A percentile compares a stretch with the other conserved stretches of the same genome.
phyloP scores from a whole-genome alignment of 768 basidiomycete species.

The Xerocomellus chrysenteron region DNA sequence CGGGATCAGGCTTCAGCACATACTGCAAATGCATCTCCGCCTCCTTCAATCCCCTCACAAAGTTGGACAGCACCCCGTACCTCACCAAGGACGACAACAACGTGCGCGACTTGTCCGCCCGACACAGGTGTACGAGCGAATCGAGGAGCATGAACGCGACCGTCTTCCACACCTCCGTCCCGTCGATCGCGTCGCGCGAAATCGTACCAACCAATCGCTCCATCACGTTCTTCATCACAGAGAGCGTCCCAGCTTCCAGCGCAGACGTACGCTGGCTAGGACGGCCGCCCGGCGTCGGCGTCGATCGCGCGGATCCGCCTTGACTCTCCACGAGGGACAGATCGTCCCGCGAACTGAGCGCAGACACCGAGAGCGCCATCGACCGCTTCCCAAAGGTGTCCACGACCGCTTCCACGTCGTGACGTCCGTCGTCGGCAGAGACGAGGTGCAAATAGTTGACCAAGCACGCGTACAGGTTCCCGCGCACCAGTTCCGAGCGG shows the following conservation, averaged over 20 bases:
- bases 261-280: conserved; percentile 28
- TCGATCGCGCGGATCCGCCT: conserved; percentile 24
- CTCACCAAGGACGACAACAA: conserved; percentile 59
- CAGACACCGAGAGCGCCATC: conserved; percentile 36
- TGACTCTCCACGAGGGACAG: conserved; percentile 39
- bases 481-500: conserved; percentile 81
- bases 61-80: conserved; percentile 77
- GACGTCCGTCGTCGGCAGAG: conserved; percentile 20
- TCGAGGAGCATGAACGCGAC: conserved; percentile 91
- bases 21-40: conserved; percentile 70
- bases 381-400: conserved; percentile 27
- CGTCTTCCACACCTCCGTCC: conserved; percentile 96
- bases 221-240: conserved; percentile 61
- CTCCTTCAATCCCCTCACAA: conserved; percentile 84
- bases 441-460: conserved; percentile 86
- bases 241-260: conserved; percentile 62
- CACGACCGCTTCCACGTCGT: conserved; percentile 11
- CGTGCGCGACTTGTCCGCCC: conserved; percentile 63
- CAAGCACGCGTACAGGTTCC: conserved; percentile 90
- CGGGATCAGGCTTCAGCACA: conserved; percentile 86
- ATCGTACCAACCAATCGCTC: conserved; percentile 74
- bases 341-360: conserved; percentile 40
- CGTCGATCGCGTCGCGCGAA: conserved; percentile 91
- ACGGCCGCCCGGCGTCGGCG: conserved; percentile 15
- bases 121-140: conserved; percentile 71